Conservation (phyloP, 1,284 basidiomycete species). For the Sporisorium scitamineum region DNA sequence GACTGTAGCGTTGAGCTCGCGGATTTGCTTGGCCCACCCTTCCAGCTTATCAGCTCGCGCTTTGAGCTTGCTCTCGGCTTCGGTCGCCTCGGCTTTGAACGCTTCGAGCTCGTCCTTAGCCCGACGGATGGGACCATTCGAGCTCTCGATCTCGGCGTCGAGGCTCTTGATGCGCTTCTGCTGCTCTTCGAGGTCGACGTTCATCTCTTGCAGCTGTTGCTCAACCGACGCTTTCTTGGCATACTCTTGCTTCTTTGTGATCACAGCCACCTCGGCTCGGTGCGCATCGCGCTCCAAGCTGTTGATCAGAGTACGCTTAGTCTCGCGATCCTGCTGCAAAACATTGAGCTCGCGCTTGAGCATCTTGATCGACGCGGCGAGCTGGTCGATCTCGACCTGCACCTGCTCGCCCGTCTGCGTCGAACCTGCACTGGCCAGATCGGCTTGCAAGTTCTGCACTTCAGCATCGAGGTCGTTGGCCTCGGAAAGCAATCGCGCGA, state of each 20-base stretch:
- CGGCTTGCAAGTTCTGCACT: constrained; percentile 46
- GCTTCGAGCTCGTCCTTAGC: constrained; percentile 76
- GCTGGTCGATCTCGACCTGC: constrained; percentile 53
- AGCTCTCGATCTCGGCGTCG: constrained; percentile 76
- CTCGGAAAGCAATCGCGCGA: constrained; percentile 43
- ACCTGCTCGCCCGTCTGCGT: constrained; percentile 58
- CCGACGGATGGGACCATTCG: constrained; percentile 77
- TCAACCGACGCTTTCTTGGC: constrained; percentile 46
- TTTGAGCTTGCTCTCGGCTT: constrained; percentile 74
- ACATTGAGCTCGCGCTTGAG: constrained; percentile 57
- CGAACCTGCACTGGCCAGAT: constrained; percentile 53
- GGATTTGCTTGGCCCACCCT: constrained; percentile 54
- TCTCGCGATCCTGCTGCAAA: constrained; percentile 55
- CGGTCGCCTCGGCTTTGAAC: constrained; percentile 74
- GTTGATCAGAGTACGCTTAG: constrained; percentile 46
- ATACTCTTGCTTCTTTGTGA: constrained; percentile 52
- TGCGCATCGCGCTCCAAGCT: constrained; percentile 51
- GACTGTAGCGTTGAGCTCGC: constrained; percentile 40
- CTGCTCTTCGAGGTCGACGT: constrained; percentile 73
- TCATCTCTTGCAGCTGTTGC: constrained; percentile 71
- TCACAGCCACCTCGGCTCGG: constrained; percentile 70
- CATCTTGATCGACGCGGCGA: constrained; percentile 51
- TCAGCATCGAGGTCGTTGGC: constrained; percentile 38
- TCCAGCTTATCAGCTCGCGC: constrained; percentile 34
- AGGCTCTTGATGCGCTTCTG: constrained; percentile 66